A percentile compares a stretch with the other conserved stretches of the same genome.
Evolutionary conservation across 2,329 filamentous ascomycete species (phyloP).

Genomic region (Aspergillus sp.): DNA sequence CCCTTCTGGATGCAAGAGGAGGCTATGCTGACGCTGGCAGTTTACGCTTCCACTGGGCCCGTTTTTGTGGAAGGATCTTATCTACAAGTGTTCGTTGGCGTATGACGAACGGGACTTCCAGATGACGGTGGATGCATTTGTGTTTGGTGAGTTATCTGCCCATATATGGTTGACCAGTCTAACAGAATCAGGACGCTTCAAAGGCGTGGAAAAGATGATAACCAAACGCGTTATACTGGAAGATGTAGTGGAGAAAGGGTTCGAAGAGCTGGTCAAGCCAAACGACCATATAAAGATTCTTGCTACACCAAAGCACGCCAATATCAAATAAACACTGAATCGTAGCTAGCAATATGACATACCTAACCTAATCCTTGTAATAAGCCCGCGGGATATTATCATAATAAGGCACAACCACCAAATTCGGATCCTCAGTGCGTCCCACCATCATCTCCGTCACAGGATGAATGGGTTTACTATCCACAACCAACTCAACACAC

Average conservation of each 20-base stretch:
- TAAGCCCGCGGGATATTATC: conserved; percentile 44
- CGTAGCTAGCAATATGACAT: neutral
- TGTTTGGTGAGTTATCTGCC: neutral
- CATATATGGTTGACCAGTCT: neutral
- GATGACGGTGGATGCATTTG: conserved; percentile 10
- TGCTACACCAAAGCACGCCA: conserved; percentile 6
- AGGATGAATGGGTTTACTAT: conserved; percentile 32
- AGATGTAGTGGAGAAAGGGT: conserved; percentile 13
- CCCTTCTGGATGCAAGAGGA: too few species aligned
- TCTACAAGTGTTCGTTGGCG: conserved; percentile 10
- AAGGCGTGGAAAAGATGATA: conserved; percentile 15
- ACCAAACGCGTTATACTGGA: conserved; percentile 8
- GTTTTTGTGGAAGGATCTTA: conserved; percentile 11
- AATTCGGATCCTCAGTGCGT: conserved; percentile 41
- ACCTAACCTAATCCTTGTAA: conserved; percentile 13
- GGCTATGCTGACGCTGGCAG: neutral
- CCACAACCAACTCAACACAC: conserved; percentile 45
- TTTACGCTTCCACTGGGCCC: conserved; percentile 5
- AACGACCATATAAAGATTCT: conserved; percentile 17
- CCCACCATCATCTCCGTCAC: conserved; percentile 44
- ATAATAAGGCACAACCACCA: conserved; percentile 51
- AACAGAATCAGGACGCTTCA: conserved; percentile 5
- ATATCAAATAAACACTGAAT: neutral
- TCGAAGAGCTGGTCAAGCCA: conserved; percentile 12
- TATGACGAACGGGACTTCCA: conserved; percentile 13